phyloP scores from a whole-genome alignment of 1,284 basidiomycete genomes.

The Cutaneotrichosporon mucoides region DNA sequence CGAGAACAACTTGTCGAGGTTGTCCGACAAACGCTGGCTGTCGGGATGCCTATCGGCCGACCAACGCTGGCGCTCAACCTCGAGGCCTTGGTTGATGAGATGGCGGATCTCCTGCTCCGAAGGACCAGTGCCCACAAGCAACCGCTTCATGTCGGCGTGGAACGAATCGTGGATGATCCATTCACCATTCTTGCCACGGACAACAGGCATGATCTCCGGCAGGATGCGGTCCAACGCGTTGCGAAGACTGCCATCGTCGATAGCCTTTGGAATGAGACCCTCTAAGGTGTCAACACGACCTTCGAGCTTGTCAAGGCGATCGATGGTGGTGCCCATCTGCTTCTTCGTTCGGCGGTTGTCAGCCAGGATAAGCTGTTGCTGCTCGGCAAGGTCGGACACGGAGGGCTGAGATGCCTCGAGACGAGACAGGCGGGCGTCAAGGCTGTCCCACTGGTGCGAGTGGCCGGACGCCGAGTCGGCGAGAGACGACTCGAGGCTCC shows the following conservation, averaged over 20 bases:
- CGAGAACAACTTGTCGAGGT: constrained; percentile 20
- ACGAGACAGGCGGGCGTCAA: neutral
- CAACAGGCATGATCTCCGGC: constrained; percentile 45
- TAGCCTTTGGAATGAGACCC: constrained; percentile 51
- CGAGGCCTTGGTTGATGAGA: constrained; percentile 11
- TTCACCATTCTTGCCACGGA: constrained; percentile 44
- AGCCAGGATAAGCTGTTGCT: neutral
- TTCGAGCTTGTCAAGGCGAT: constrained; percentile 1
- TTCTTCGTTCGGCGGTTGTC: neutral
- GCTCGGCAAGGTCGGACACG: neutral
- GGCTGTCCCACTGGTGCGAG: neutral
- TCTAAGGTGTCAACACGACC: constrained; percentile 45
- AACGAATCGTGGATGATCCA: constrained; percentile 52
- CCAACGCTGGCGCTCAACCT: constrained; percentile 30
- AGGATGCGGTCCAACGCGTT: constrained; percentile 47
- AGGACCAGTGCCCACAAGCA: constrained; percentile 32
- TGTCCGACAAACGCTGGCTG: constrained; percentile 22
- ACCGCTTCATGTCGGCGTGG: constrained; percentile 50
- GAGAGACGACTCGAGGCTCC: constrained; percentile 6
- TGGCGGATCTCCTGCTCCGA: constrained; percentile 23
- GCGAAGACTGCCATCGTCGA: constrained; percentile 41
- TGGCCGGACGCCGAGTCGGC: neutral
- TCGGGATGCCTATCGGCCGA: constrained; percentile 5
- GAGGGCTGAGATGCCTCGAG: neutral
- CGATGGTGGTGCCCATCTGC: neutral